phyloP scores from a whole-genome alignment of 2,329 filamentous ascomycete genomes.

The Cylindrodendrum hubeiense region DNA sequence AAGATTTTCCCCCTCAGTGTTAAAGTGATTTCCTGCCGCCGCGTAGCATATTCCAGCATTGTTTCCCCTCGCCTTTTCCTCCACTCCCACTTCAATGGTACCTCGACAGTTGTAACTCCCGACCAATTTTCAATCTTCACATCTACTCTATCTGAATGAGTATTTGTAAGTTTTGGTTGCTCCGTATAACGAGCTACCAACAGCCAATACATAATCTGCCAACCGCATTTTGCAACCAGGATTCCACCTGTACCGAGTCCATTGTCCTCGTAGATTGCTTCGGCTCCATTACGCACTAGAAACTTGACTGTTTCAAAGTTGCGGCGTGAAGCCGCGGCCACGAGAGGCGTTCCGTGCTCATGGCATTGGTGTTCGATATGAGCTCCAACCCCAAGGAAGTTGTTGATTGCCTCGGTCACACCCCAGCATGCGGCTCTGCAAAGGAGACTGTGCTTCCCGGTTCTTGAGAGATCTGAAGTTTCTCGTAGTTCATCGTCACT shows the following conservation, averaged over 20 bases:
- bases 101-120: not conserved
- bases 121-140: not conserved
- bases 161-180: not conserved
- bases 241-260: not conserved
- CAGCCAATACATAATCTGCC: not conserved
- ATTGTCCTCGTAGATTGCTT: not conserved
- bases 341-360: slow-evolving; percentile 10
- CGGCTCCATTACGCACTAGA: not conserved
- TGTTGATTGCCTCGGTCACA: not conserved
- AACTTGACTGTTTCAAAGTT: not conserved
- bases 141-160: not conserved
- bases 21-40: not conserved
- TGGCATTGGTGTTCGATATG: not conserved
- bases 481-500: not conserved
- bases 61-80: not conserved
- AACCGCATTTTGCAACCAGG: not conserved
- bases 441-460: not conserved
- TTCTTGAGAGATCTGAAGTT: not conserved
- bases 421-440: slow-evolving; percentile 1
- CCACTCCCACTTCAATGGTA: slow-evolving; percentile 17
- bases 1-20: not conserved
- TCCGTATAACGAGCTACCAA: not conserved
- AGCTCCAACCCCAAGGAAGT: not conserved
- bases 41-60: not conserved
- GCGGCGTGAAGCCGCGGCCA: not conserved